Base-by-base conservation (phyloP, 202 grass and related monocot species). In the Setaria viridis region DNA sequence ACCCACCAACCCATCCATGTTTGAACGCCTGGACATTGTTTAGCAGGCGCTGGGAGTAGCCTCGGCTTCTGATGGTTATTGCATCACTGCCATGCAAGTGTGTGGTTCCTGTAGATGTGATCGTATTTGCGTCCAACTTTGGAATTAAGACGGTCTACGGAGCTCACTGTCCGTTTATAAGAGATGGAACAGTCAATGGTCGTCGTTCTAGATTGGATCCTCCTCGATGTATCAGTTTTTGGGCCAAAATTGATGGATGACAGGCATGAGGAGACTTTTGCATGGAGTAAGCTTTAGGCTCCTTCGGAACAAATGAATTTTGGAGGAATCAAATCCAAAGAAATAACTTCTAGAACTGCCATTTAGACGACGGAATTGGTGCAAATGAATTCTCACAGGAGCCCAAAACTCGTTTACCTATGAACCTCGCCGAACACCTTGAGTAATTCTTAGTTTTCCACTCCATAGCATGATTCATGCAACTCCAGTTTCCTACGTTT, bases 1-100 rank as follows among this genome's bases (percentile, higher is more conserved):
- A 67, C 50, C 78, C 78, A 91, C 78, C 94, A 85, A 88, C 67
- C 76, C 42, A 45, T 46, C 80, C 56, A 11, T 80, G 68, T 91
- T 87, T 84, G 71, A 85, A 92, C 77, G 68, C 48, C 15, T 0
- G 13, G 13, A 15, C 35, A 14, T 63, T 65, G 49, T 55, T 80
- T 39, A 83, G 25, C 49, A 16, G 16, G 25, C 54, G 48, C 37
- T 50, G 3, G 15, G 45, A 64, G 8, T 64, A 54, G 8, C 67
- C 72, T 77, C 3, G 20, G 17, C 0, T 7, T 77, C 39, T 16
- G 9, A n/a, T 41, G 10, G 4, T 78, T 67, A 86, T 67, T 53
- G n/a, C 79, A 45, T 51, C 4, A 13, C 2, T 78, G 79, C 73
- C 84, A 90, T 76, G 10, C 19, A 59, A 25, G 0, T 48, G 0